Base-by-base conservation (phyloP, 2,329 filamentous ascomycete genomes). In the Metarhizium guizhouense region DNA sequence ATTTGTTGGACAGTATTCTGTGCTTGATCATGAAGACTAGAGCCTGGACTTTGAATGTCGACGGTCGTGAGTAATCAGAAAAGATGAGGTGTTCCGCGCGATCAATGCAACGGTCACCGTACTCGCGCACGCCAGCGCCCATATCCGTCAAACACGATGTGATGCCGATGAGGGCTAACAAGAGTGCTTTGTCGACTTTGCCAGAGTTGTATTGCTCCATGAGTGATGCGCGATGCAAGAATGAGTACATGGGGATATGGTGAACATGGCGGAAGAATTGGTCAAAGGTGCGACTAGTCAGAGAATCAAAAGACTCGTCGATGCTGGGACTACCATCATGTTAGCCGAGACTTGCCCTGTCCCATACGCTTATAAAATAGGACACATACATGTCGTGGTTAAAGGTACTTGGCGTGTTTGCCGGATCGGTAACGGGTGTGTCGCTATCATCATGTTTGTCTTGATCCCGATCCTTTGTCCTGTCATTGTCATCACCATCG, bases 221-320 rank as follows among this genome's bases (percentile, higher is more conserved):
- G 29, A 83, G 74, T 2, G 80, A 83, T 13, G 80, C 79, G 30
- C 79, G 78, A 61, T 83, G 80, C 16, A 83, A 67, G 56, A 83
- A 83, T 11, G 79, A 80, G 67, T 79, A 80, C 61, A 80, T 78
- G 48, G 80, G 78, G 53, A 83, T 79, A 58, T 83, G 80, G 65
- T 83, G 79, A 45, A 83, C 74, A 62, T 82, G 77, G 47, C 77
- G 76, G 64, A 83, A 83, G 68, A 81, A 83, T 60, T 77, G 75
- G 61, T 79, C 78, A 59, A 83, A 80, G 6, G 78, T 79, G 43
- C 74, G 74, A 52, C 75, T 70, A 45, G 80, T 77, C 30, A 82
- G 64, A 25, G 74, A 68, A 61, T 81, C 77, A 59, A 78, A 68
- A 50, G 70, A 70, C 58, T 75, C 74, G 62, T 79, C 71, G 16